A percentile compares a stretch with the other conserved stretches of the same genome.
phyloP scores from a whole-genome alignment of 768 basidiomycete genomes.

The Boletus rufocinnamomeus region DNA sequence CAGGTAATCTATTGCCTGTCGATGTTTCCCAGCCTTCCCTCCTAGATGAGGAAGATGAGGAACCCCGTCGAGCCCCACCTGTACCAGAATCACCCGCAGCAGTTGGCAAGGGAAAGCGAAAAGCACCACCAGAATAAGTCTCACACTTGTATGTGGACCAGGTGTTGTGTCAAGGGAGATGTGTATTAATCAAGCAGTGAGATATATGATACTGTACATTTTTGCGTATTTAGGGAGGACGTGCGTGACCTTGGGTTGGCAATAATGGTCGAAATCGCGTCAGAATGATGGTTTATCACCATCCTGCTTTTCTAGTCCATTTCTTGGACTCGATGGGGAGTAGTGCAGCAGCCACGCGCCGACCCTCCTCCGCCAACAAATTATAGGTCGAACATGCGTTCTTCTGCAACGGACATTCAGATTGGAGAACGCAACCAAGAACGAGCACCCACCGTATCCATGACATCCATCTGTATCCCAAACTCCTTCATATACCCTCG shows the following conservation, averaged over 20 bases:
- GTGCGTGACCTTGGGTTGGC: not conserved
- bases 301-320: constrained; percentile 45
- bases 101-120: constrained; percentile 62
- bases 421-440: not conserved
- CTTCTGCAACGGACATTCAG: constrained; percentile 45
- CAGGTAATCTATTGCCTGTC: constrained; percentile 63
- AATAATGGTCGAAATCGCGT: not conserved
- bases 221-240: not conserved
- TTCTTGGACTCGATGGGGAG: constrained; percentile 59
- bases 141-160: not conserved
- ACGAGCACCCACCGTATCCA: constrained; percentile 66
- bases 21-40: constrained; percentile 58
- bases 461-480: constrained; percentile 87
- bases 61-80: constrained; percentile 31
- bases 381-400: constrained; percentile 98
- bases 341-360: constrained; percentile 90
- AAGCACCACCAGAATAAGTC: constrained; percentile 41
- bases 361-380: constrained; percentile 87
- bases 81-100: constrained; percentile 28
- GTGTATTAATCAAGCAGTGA: constrained; percentile 15
- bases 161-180: not conserved
- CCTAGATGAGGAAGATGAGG: constrained; percentile 62
- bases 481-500: constrained; percentile 66
- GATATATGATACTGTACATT: constrained; percentile 20
- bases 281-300: not conserved